Conservation (phyloP, 2,329 filamentous ascomycete genomes). For the Fusarium sp. region DNA sequence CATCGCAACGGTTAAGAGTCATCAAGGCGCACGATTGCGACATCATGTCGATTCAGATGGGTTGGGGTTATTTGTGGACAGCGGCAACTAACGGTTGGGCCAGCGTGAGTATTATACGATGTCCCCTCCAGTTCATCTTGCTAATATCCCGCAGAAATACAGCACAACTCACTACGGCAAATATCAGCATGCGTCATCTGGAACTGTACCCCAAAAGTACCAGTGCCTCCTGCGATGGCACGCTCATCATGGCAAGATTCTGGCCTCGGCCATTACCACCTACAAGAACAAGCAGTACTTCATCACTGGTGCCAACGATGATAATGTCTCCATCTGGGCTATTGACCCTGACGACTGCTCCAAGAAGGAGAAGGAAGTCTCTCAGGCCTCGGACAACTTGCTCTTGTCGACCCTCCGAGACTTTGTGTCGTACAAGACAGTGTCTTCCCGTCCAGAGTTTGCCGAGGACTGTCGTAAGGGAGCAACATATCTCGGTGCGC, state of each 20-base stretch:
- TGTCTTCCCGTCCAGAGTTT: constrained; percentile 88
- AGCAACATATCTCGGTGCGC: constrained; percentile 87
- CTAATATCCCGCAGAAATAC: constrained; percentile 65
- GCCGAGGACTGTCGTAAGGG: constrained; percentile 93
- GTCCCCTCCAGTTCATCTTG: accelerated
- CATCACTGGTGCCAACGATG: constrained; percentile 94
- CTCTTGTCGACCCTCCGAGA: constrained; percentile 81
- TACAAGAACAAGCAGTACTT: constrained; percentile 83
- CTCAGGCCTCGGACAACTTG: constrained; percentile 60
- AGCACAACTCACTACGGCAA: constrained; percentile 74
- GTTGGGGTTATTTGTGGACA: constrained; percentile 86
- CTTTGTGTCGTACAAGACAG: constrained; percentile 91
- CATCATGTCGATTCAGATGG: constrained; percentile 87
- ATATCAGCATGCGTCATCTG: constrained; percentile 60
- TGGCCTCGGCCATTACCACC: constrained; percentile 82
- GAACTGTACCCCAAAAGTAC: constrained; percentile 80
- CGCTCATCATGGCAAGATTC: constrained; percentile 87
- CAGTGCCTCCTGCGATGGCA: constrained; percentile 82
- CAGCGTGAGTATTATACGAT: constrained; percentile 68
- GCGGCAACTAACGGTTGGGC: constrained; percentile 90
- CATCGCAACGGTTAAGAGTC: constrained; percentile 87
- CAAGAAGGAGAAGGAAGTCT: constrained; percentile 54
- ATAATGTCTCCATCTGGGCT: constrained; percentile 90
- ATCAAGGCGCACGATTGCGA: constrained; percentile 86
- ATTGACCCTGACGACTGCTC: constrained; percentile 60